Conservation (phyloP, 192 early-diverging fungal genomes). For the Entomortierella parvispora region DNA sequence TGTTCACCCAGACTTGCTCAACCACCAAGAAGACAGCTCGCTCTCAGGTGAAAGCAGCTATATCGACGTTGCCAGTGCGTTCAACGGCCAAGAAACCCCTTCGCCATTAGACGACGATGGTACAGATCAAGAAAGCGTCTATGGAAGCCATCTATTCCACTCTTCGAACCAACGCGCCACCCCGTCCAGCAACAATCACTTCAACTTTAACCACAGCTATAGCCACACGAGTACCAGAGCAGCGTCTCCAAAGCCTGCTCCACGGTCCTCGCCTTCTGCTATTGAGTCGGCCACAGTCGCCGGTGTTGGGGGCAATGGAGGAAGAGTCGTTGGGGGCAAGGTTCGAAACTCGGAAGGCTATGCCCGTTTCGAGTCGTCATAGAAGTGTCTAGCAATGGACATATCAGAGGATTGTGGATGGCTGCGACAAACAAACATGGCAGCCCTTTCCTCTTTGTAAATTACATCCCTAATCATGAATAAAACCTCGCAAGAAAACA, state of each 20-base stretch:
- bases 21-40: background rate
- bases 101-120: background rate
- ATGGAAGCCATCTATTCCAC: slow-evolving; percentile 42
- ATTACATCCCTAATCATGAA: too few relatives aligned
- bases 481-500: too few relatives aligned
- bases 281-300: background rate
- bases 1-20: background rate
- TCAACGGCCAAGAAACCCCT: background rate
- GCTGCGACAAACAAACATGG: too few relatives aligned
- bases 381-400: too few relatives aligned
- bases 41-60: background rate
- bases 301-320: slow-evolving; percentile 5
- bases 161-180: background rate
- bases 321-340: slow-evolving; percentile 19
- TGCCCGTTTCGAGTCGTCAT: slow-evolving; percentile 19
- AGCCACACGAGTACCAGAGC: background rate
- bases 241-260: too few relatives aligned
- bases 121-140: slow-evolving; percentile 31
- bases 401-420: too few relatives aligned
- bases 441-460: too few relatives aligned
- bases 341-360: slow-evolving; percentile 40
- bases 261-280: too few relatives aligned
- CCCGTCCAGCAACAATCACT: too few relatives aligned
- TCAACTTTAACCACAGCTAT: background rate
- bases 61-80: background rate